These are phyloP conservation scores for Peniophora sp. DNA, from an alignment of 1,284 basidiomycete species.

Conservation along the genomic window DNA sequence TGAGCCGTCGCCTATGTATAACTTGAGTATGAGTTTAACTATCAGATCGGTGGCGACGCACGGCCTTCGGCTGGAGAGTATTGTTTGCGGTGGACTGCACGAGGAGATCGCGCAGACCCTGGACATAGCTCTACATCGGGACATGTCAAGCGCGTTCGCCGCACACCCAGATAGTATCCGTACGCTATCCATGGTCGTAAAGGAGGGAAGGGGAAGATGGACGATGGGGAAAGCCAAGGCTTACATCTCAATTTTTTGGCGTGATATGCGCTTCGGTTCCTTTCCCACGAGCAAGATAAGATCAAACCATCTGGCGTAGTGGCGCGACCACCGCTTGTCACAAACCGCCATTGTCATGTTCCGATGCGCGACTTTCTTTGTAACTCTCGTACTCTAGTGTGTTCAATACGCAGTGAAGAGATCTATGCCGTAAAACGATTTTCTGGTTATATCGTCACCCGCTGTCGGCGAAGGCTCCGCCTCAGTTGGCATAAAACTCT, in stretches of 20 bases:
- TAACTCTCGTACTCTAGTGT: too few relatives aligned
- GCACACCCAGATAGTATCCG: neutral
- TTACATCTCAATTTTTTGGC: neutral
- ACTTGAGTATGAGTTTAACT: slow-evolving; percentile 5
- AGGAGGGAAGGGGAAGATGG: neutral
- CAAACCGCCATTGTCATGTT: too few relatives aligned
- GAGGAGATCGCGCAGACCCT: slow-evolving; percentile 79
- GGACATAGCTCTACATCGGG: slow-evolving; percentile 27
- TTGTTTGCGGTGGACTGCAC: slow-evolving; percentile 81
- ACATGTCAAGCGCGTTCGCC: neutral
- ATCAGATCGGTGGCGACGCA: slow-evolving; percentile 31
- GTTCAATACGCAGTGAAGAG: too few relatives aligned
- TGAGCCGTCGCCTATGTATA: slow-evolving; percentile 80
- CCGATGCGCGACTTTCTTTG: too few relatives aligned
- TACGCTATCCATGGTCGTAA: neutral
- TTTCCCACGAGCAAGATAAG: neutral
- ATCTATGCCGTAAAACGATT: too few relatives aligned
- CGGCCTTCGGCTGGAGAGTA: slow-evolving; percentile 81
- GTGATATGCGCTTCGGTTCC: neutral
- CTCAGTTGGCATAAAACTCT: too few relatives aligned
- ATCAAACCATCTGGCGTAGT: neutral
- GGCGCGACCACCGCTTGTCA: too few relatives aligned
- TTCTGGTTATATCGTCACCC: too few relatives aligned
- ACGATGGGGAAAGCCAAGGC: neutral
- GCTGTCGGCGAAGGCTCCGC: too few relatives aligned